Conservation (phyloP, 1,284 basidiomycete genomes). For the Xerocomus amazonicus region DNA sequence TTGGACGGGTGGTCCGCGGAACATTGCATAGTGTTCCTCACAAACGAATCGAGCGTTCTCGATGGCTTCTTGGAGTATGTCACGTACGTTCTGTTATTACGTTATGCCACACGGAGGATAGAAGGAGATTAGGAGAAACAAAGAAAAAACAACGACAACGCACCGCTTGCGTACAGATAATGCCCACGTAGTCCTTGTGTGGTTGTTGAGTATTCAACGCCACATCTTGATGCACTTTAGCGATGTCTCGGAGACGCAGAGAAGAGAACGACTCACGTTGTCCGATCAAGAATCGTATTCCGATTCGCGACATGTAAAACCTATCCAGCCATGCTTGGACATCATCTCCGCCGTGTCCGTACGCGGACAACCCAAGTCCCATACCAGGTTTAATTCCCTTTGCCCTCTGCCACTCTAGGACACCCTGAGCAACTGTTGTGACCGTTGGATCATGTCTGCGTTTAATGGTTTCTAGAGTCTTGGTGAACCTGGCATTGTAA, state of each 20-base stretch:
- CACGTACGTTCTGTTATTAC: slow-evolving; percentile 73
- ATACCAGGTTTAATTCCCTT: slow-evolving; percentile 31
- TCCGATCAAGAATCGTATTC: slow-evolving; percentile 93
- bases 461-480: slow-evolving; percentile 87
- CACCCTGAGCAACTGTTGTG: slow-evolving; percentile 92
- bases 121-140: not conserved
- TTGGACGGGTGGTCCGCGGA: slow-evolving; percentile 95
- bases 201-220: slow-evolving; percentile 88
- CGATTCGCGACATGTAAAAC: slow-evolving; percentile 97
- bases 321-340: slow-evolving; percentile 96
- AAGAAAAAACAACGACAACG: slow-evolving; percentile 28
- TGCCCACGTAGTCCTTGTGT: slow-evolving; percentile 92
- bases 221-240: slow-evolving; percentile 56
- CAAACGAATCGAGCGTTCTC: slow-evolving; percentile 98
- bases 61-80: slow-evolving; percentile 97
- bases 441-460: slow-evolving; percentile 96
- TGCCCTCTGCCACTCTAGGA: slow-evolving; percentile 72
- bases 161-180: slow-evolving; percentile 94
- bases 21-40: slow-evolving; percentile 96
- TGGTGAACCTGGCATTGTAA: slow-evolving; percentile 92
- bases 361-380: slow-evolving; percentile 35
- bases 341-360: slow-evolving; percentile 75
- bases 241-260: not conserved
- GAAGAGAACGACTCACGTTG: slow-evolving; percentile 62
- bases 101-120: not conserved